Conservation (phyloP, 192 early-diverging fungal genomes). For the Gaertneriomyces semiglobifer region DNA sequence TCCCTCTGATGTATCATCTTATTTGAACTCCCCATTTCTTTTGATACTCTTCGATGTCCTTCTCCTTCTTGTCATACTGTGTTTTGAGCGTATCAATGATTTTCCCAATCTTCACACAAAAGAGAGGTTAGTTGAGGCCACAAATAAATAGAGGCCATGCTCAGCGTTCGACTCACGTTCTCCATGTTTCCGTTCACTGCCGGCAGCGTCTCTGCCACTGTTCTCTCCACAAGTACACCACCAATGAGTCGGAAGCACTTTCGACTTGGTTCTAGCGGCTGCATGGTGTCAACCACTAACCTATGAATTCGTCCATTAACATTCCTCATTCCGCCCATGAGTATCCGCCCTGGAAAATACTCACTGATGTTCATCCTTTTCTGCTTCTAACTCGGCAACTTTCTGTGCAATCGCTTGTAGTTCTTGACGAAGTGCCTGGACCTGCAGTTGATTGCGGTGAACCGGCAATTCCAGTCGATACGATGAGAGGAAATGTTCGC, state of each 20-base stretch:
- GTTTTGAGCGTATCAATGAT: conserved; percentile 73
- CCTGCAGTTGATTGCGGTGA: conserved; percentile 22
- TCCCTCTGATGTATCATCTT: too few species aligned
- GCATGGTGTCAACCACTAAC: conserved; percentile 91
- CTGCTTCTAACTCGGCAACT: conserved; percentile 89
- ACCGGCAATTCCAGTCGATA: background rate
- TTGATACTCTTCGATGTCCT: conserved; percentile 82
- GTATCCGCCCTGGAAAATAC: background rate
- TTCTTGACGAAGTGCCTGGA: conserved; percentile 75
- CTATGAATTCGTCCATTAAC: conserved; percentile 35
- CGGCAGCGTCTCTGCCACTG: conserved; percentile 87
- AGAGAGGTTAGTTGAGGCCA: background rate
- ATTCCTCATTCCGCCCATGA: background rate
- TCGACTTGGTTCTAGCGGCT: conserved; percentile 71
- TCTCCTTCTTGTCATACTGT: conserved; percentile 85
- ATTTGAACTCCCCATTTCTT: conserved; percentile 86
- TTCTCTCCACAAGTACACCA: conserved; percentile 90
- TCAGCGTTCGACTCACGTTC: conserved; percentile 49
- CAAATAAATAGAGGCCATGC: background rate
- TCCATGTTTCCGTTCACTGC: conserved; percentile 81
- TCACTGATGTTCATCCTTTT: conserved; percentile 91
- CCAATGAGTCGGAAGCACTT: conserved; percentile 93
- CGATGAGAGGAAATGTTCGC: background rate
- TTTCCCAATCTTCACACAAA: conserved; percentile 58
- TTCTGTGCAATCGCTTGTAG: conserved; percentile 82